These are phyloP conservation scores for Tillandsia fasciculata DNA, from an alignment of 176 grass and related monocot genomes.

Conservation along the genomic window DNA sequence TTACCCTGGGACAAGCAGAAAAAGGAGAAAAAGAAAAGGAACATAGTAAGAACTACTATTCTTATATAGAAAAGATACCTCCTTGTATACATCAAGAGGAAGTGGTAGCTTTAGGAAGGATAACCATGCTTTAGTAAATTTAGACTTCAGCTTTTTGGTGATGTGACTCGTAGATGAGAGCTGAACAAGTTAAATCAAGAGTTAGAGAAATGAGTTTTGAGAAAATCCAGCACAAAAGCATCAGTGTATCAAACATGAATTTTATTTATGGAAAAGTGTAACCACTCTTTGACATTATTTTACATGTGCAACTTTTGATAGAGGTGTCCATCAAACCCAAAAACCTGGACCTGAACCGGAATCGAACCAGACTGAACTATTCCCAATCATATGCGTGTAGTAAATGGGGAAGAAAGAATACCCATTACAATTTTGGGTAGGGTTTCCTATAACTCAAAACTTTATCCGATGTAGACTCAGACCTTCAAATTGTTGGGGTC, in stretches of 20 bases:
- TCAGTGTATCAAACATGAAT: background rate
- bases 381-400: too few relatives aligned
- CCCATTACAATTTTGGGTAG: too few relatives aligned
- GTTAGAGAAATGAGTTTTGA: conserved; percentile 8
- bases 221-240: conserved; percentile 10
- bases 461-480: too few relatives aligned
- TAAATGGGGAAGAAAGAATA: too few relatives aligned
- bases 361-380: too few relatives aligned
- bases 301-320: too few relatives aligned
- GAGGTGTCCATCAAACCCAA: background rate
- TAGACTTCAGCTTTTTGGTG: conserved; percentile 64
- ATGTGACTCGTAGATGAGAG: conserved; percentile 30
- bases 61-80: conserved; percentile 41
- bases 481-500: too few relatives aligned
- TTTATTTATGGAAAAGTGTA: background rate
- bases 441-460: too few relatives aligned
- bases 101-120: conserved; percentile 86
- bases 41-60: background rate
- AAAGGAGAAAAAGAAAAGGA: background rate
- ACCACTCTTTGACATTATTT: background rate
- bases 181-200: conserved; percentile 24
- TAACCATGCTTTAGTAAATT: conserved; percentile 83
- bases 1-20: conserved; percentile 5
- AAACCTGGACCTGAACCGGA: background rate
- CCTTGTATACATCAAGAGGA: conserved; percentile 91